Base-by-base conservation (phyloP, 1,284 basidiomycete species). In the Inonotus obliquus region DNA sequence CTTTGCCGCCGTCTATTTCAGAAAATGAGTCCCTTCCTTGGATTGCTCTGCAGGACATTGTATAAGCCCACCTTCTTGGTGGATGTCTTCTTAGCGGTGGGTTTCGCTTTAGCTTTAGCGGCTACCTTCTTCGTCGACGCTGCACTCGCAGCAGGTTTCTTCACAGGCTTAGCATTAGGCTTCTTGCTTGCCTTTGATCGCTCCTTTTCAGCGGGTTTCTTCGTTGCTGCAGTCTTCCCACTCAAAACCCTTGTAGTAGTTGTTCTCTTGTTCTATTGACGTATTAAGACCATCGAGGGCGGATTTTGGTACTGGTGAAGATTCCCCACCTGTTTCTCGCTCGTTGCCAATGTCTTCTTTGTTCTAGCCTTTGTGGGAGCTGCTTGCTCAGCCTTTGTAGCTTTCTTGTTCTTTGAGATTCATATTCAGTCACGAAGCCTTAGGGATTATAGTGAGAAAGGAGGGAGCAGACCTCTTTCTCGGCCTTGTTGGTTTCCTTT, bases 401-500 rank as follows among this genome's bases (percentile, higher is more conserved):
- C 17, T 29, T 60, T 61, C 51, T 58, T 56, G 19, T 49, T 72
- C 69, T 63, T 72, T 70, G 7, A 68, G 56, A 54, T 76, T 77
- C 76, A 80, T 74, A 65, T 62, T 19, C 67, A 70, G 19, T 75
- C 75, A 63, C 75, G 78, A 75, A 57, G 49, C 55, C n/a, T n/a
- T n/a, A n/a, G n/a, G n/a, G n/a, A n/a, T n/a, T n/a, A n/a, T n/a
- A 64, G 3, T 72, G 72, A 67, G 75, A 75, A 62, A 63, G 44
- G 21, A 41, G 37, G n/a, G 49, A 39, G 54, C 49, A 4, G 61
- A 47, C 62, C 62, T 63, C 11, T 44, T 60, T 60, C 14, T 60
- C 52, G 6, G 37, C 41, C 48, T 59, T 37, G 14, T 21, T 11
- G 39, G 85, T 85, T 83, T 91, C 87, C 71, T 89, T 76, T 74